Evolutionary conservation across 441 rosid species (phyloP), one percentile per base, ranked within the genome.

Genomic region (Erodium trifolium): DNA sequence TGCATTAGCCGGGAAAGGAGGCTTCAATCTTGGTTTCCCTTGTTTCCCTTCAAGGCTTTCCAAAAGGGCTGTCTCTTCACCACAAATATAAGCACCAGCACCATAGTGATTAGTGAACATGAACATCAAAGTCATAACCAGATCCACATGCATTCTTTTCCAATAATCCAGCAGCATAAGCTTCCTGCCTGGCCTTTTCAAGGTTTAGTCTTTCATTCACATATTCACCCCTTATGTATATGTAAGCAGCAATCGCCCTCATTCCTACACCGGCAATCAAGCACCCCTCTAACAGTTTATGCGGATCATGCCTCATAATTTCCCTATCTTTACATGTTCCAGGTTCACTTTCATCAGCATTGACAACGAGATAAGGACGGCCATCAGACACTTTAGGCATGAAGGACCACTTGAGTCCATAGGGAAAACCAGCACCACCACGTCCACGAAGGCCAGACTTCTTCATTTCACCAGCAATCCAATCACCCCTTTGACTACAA

Each of bases 281-380:
- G 83, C 99, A 95, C 49, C 99, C 99, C 77, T 95, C 98, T 71
- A 95, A 82, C 73, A 95, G 74, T 76, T 95, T 95, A 82, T 95
- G 99, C 35, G 98, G 99, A 78, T 95, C 98, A 49, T 90, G 99
- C 55, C 98, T 87, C 98, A 95, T 89, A 68, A 95, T 95, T 68
- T 95, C 99, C 82, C 98, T 89, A 71, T 95, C 99, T 79, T 92
- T 92, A 77, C 98, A 92, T 73, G 99, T 95, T 75, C 98, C 99
- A 27, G 99, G 98, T 81, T 95, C 99, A 90, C 99, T 95, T 83
- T 95, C 99, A 87, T 95, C 99, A 53, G 96, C 99, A 64, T 92
- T 90, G 51, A 95, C 97, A 69, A 92, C 99, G 68, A 95, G 92
- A 82, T 92, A 95, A 0, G 99, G 99, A 63, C 98, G 98, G 0